phyloP scores from a whole-genome alignment of 768 basidiomycete species.

The Serendipita sp. region DNA sequence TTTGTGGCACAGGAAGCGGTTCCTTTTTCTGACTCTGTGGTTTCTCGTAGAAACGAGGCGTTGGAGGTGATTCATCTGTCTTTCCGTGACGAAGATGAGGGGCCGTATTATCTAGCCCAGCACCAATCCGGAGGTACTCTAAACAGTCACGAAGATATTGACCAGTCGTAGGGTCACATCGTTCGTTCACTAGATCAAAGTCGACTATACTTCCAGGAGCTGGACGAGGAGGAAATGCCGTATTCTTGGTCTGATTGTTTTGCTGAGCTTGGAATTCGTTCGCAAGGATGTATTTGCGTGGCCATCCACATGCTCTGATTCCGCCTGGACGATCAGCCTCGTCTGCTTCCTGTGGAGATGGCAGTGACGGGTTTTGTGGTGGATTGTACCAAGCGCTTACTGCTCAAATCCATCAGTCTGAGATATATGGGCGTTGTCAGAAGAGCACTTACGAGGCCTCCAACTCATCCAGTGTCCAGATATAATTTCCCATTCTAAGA shows the following conservation, averaged over 20 bases:
- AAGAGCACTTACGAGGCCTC: constrained; percentile 41
- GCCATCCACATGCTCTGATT: constrained; percentile 7
- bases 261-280: constrained; percentile 26
- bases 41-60: background rate
- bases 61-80: constrained; percentile 69
- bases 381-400: constrained; percentile 13
- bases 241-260: constrained; percentile 59
- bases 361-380: constrained; percentile 59
- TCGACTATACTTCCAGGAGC: constrained; percentile 73
- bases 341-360: constrained; percentile 33
- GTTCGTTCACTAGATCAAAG: constrained; percentile 78
- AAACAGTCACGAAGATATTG: constrained; percentile 97
- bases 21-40: background rate
- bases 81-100: constrained; percentile 31
- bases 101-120: constrained; percentile 58
- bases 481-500: constrained; percentile 92
- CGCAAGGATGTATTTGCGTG: constrained; percentile 13
- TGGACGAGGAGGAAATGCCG: constrained; percentile 83
- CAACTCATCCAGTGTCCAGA: constrained; percentile 90
- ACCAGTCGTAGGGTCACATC: constrained; percentile 32
- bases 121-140: constrained; percentile 84
- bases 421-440: background rate
- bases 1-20: constrained; percentile 9
- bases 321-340: constrained; percentile 25
- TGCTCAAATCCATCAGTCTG: background rate